Conservation (phyloP, 2,329 filamentous ascomycete species). For the Cladophialophora exuberans region DNA sequence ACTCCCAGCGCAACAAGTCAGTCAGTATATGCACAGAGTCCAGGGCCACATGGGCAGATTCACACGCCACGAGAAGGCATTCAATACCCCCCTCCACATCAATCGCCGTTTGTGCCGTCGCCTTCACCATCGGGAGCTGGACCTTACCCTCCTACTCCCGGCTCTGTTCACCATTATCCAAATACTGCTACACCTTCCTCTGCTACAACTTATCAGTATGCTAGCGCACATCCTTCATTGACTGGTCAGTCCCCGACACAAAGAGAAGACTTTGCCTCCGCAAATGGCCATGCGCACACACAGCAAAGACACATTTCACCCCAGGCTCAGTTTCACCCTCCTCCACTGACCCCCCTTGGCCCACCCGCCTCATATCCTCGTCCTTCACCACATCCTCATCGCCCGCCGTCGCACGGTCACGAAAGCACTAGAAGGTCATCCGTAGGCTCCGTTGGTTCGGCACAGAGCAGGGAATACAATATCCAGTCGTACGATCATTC, state of each 20-base stretch:
- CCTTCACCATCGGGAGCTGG: constrained; percentile 28
- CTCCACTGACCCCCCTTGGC: constrained; percentile 33
- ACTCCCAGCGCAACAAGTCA: constrained; percentile 29
- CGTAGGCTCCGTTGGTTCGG: constrained; percentile 30
- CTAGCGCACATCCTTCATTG: constrained; percentile 21
- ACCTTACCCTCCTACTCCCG: constrained; percentile 30
- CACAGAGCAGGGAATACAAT: constrained; percentile 28
- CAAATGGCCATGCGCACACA: constrained; percentile 24
- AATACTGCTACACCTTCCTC: constrained; percentile 21
- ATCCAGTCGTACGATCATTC: constrained; percentile 20
- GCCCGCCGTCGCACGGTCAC: constrained; percentile 33
- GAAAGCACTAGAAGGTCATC: constrained; percentile 31
- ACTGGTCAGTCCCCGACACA: constrained; percentile 25
- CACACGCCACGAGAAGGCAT: constrained; percentile 30
- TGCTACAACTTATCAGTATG: constrained; percentile 21
- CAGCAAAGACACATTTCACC: constrained; percentile 29
- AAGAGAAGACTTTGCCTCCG: constrained; percentile 24
- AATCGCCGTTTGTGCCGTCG: constrained; percentile 30
- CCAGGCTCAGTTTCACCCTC: constrained; percentile 28
- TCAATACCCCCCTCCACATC: constrained; percentile 25
- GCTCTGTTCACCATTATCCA: constrained; percentile 25
- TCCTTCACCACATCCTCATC: constrained; percentile 28
- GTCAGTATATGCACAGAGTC: constrained; percentile 31
- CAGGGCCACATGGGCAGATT: constrained; percentile 29
- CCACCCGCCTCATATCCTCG: constrained; percentile 32